Conservation (phyloP, 768 basidiomycete genomes). For the Amanita jacksonii region DNA sequence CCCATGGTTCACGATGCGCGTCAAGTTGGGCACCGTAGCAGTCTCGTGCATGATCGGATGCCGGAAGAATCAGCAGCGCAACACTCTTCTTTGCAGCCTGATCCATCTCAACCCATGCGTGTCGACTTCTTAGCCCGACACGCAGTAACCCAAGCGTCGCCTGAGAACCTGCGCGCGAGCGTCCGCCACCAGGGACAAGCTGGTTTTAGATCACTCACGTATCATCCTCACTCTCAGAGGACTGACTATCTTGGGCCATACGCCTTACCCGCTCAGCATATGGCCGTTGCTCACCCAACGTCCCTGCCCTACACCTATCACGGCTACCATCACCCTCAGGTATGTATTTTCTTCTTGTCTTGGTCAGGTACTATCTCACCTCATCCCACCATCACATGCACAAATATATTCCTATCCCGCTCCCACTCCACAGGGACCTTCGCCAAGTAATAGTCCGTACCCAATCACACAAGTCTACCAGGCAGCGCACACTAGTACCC, state of each 20-base stretch:
- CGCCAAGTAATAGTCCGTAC: slow-evolving; percentile 14
- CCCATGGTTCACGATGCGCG: slow-evolving; percentile 20
- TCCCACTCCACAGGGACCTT: slow-evolving; percentile 23
- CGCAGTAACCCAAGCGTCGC: slow-evolving; percentile 12
- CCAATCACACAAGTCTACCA: too few relatives aligned
- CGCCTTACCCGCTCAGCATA: slow-evolving; percentile 33
- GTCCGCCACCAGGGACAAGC: slow-evolving; percentile 14
- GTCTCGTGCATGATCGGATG: slow-evolving; percentile 17
- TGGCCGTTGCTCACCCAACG: slow-evolving; percentile 25
- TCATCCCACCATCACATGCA: slow-evolving; percentile 28
- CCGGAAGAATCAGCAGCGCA: slow-evolving; percentile 16
- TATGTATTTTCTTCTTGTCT: slow-evolving; percentile 5
- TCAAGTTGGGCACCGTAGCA: slow-evolving; percentile 17
- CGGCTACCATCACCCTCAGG: slow-evolving; percentile 25
- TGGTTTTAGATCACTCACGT: slow-evolving; percentile 20
- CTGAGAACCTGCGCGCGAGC: slow-evolving; percentile 16
- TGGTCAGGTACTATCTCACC: slow-evolving; percentile 27
- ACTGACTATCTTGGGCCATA: slow-evolving; percentile 35
- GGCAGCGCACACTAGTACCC: too few relatives aligned
- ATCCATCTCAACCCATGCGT: slow-evolving; percentile 12
- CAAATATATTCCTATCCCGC: slow-evolving; percentile 31
- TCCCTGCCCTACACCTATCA: slow-evolving; percentile 26
- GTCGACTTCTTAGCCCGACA: too few relatives aligned
- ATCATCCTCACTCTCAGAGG: slow-evolving; percentile 22
- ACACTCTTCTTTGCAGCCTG: slow-evolving; percentile 17